phyloP scores from a whole-genome alignment of 305 asterid genomes.

The Fraxinus nigra region DNA sequence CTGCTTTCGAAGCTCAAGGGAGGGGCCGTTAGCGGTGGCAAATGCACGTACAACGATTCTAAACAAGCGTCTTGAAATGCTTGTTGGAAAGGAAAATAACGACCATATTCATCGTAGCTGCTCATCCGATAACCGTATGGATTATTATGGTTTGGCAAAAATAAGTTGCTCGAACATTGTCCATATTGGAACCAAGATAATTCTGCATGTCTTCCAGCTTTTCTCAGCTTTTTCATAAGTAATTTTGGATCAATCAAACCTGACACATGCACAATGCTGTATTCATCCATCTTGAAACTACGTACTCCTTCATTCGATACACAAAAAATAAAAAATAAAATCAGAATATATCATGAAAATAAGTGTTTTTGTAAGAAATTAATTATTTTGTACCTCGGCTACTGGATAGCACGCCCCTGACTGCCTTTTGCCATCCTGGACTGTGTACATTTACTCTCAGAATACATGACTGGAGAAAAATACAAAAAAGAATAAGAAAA shows the following conservation, averaged over 20 bases:
- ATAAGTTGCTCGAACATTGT: neutral
- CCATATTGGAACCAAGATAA: neutral
- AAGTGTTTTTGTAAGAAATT: neutral
- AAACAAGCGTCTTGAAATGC: neutral
- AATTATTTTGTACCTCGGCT: neutral
- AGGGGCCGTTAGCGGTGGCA: neutral
- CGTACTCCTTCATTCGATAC: neutral
- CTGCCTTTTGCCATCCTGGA: conserved; percentile 17
- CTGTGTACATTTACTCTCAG: conserved; percentile 1
- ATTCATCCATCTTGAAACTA: neutral
- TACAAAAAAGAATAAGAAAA: neutral
- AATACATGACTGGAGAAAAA: conserved; percentile 14
- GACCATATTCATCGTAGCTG: neutral
- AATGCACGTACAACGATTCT: neutral
- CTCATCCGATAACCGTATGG: neutral
- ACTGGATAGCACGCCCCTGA: neutral
- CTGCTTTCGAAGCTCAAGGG: neutral
- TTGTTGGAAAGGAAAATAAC: neutral
- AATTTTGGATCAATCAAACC: neutral
- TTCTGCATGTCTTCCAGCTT: neutral
- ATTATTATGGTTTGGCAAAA: neutral
- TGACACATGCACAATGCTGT: neutral
- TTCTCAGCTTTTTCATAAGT: neutral
- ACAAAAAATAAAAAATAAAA: neutral
- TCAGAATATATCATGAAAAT: neutral